Evolutionary conservation across 2,329 filamentous ascomycete genomes (phyloP), one percentile per base, ranked within the genome.

Genomic region (Capronia coronata): DNA sequence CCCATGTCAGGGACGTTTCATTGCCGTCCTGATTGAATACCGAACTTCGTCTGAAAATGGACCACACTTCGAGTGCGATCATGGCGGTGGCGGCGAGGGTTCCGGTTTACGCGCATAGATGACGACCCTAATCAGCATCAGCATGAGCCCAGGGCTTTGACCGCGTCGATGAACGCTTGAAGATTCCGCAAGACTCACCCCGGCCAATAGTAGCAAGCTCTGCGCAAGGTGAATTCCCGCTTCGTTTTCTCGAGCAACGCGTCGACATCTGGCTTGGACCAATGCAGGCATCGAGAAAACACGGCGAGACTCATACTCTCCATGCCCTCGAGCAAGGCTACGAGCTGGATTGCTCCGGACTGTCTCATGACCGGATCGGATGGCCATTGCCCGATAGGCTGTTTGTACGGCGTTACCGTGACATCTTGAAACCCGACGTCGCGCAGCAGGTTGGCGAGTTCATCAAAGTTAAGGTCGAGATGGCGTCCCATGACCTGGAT

Each of bases 401-500:
- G 53, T 23, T 60, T 52, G 32, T 57, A 57, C 21, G 57, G 53
- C 11, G 46, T 37, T 8, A 54, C 42, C 7, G 51, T 27, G n/a
- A 64, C 50, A 23, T 61, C 48, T 10, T 60, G 51, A 39, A 67
- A 67, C 1, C 57, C 58, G 10, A 61, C 59, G 3, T 60, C 49
- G 21, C 55, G 44, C 32, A 66, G 38, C 22, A 49, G 13, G 27
- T 53, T 37, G 11, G 32, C 40, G 42, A 53, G 22, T 18, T 45
- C 42, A 29, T 49, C 44, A 13, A 45, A 51, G 41, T 75, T n/a
- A 63, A 65, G 42, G 65, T 54, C 43, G 63, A 63, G 9, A 66
- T 53, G 40, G 68, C 67, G 40, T 68, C 68, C 75, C 75, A 78
- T 57, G 74, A 71, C 30, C 69, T 65, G 22, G 76, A 67, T 9